Percentiles rank a stretch among this genome's conserved stretches.
phyloP scores from a whole-genome alignment of 2,329 filamentous ascomycete genomes.

The Monilinia fructicola region DNA sequence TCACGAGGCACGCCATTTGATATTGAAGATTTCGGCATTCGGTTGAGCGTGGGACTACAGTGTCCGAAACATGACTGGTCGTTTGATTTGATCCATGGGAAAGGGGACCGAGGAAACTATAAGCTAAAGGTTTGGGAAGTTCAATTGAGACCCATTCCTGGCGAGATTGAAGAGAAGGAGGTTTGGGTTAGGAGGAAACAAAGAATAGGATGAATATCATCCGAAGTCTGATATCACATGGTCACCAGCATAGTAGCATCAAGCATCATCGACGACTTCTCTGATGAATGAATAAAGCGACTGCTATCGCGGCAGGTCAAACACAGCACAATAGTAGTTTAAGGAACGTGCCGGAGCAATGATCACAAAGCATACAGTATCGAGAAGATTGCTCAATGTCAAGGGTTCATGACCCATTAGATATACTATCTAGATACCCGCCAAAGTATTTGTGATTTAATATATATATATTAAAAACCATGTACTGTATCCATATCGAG shows the following conservation, averaged over 20 bases:
- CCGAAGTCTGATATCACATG: slow-evolving; percentile 23
- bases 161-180: slow-evolving; percentile 25
- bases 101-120: slow-evolving; percentile 61
- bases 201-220: slow-evolving; percentile 28
- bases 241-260: not conserved
- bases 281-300: no score
- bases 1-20: slow-evolving; percentile 64
- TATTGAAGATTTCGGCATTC: slow-evolving; percentile 70
- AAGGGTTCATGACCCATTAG: no score
- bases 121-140: slow-evolving; percentile 64
- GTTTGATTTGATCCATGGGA: slow-evolving; percentile 65
- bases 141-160: slow-evolving; percentile 46
- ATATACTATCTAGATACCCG: no score
- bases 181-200: slow-evolving; percentile 33
- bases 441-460: no score
- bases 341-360: no score
- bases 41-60: slow-evolving; percentile 59
- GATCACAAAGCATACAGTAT: no score
- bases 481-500: no score
- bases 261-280: no score
- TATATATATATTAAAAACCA: no score
- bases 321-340: no score
- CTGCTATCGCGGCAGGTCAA: no score
- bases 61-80: slow-evolving; percentile 72
- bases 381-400: no score